These are phyloP conservation scores for Phallus indusiatus DNA, from an alignment of 768 basidiomycete species.

Conservation along the genomic window DNA sequence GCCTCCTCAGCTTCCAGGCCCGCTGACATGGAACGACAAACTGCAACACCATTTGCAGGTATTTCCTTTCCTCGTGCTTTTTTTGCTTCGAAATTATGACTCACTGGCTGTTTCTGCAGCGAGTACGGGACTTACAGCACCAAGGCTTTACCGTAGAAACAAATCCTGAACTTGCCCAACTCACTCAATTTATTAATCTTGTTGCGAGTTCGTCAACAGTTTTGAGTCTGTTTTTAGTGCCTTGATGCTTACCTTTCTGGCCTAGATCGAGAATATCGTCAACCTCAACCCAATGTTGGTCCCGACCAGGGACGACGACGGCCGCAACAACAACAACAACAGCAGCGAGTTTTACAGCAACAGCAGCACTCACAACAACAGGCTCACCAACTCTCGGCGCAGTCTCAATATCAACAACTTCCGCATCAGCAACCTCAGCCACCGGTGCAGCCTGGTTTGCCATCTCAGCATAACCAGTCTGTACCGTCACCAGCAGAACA, in stretches of 20 bases:
- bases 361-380: slow-evolving; percentile 15
- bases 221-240: slow-evolving; percentile 21
- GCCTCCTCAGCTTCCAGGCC: neutral
- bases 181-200: slow-evolving; percentile 30
- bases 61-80: neutral
- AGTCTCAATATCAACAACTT: slow-evolving; percentile 3
- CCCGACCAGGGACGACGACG: neutral
- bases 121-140: slow-evolving; percentile 32
- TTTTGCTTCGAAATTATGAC: neutral
- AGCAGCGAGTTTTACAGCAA: slow-evolving; percentile 15
- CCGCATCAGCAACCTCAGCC: neutral
- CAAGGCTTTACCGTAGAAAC: slow-evolving; percentile 38
- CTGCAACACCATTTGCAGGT: slow-evolving; percentile 8
- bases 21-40: slow-evolving; percentile 3
- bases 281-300: neutral
- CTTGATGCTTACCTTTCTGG: slow-evolving; percentile 18
- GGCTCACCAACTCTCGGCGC: slow-evolving; percentile 17
- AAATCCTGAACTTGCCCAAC: slow-evolving; percentile 31
- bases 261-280: neutral
- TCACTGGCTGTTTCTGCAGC: slow-evolving; percentile 21
- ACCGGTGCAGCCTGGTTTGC: neutral
- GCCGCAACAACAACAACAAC: slow-evolving; percentile 18
- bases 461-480: slow-evolving; percentile 16
- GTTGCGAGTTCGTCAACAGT: slow-evolving; percentile 14
- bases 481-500: slow-evolving; percentile 28